Evolutionary conservation across 2,329 filamentous ascomycete species (phyloP), one percentile per base, ranked within the genome.

Genomic region (Aspergillus flavus): DNA sequence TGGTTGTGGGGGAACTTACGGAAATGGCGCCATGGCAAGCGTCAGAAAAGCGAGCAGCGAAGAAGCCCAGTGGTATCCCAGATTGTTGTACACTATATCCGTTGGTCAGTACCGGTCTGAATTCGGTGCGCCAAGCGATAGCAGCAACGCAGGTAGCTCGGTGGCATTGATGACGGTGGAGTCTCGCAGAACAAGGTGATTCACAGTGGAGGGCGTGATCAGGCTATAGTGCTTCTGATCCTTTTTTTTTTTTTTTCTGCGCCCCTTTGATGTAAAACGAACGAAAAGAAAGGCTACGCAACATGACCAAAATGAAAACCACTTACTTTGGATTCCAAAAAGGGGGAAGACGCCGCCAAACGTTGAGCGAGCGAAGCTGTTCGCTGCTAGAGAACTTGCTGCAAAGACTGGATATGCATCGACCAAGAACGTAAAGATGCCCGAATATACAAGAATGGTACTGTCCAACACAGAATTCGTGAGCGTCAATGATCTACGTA

Each of bases 351-450:
- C 86, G 58, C 92, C 92, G 64, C 90, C 93, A 81, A 96, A 95
- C 23, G 85, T 83, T 67, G 89, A 93, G 59, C 94, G 86, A 62
- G 91, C 86, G 75, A 95, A 92, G 54, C 89, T 90, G 72, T 96
- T 95, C 52, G 93, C 92, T 14, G 93, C 92, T 76, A 97, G 83
- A 4, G 93, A 92, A 62, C 80, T 82, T 16, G 81, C 81, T 21
- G 81, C 80, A 69, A 80, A 82, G 21, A 79, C 71, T 4, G 81
- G 80, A 72, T 81, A 83, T 16, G 80, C 81, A 71, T 89, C 87
- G 12, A 94, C 92, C 67, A 96, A 81, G 79, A 96, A 97, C 14
- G 93, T 96, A 77, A 96, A 97, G 68, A 96, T 87, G 58, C 93
- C 92, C 61, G 87, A 89, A 78, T 92, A 97, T 34, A 91, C 87